Evolutionary conservation across 495 filamentous ascomycete genomes (phyloP).

Genomic region (Penicillium verhagenii): DNA sequence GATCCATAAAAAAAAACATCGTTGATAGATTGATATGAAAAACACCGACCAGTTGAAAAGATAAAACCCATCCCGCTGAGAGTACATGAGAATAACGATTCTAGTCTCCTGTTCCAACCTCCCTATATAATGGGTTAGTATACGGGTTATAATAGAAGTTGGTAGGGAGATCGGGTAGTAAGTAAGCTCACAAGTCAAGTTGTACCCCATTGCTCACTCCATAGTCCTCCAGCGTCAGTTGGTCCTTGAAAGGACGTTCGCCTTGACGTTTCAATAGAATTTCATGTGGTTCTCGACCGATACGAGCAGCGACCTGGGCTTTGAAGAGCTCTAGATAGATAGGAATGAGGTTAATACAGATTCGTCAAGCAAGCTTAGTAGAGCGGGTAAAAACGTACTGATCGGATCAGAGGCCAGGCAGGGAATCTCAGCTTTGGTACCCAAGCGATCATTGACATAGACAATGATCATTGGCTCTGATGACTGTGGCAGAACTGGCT

Average conservation of each 20-base stretch:
- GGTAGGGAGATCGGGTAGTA: background rate
- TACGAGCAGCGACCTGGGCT: conserved; percentile 79
- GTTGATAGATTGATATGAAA: conserved; percentile 16
- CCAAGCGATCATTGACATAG: conserved; percentile 86
- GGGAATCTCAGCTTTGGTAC: conserved; percentile 86
- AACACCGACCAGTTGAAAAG: conserved; percentile 10
- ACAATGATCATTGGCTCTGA: conserved; percentile 87
- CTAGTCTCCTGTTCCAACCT: conserved; percentile 75
- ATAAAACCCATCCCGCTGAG: conserved; percentile 7
- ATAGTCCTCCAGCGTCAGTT: conserved; percentile 83
- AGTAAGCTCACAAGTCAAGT: conserved; percentile 64
- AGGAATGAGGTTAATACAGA: conserved; percentile 19
- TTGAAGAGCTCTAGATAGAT: conserved; percentile 68
- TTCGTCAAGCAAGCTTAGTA: background rate
- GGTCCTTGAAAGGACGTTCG: conserved; percentile 87
- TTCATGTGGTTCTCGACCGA: conserved; percentile 84
- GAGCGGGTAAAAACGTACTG: conserved; percentile 34
- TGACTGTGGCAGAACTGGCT: conserved; percentile 28
- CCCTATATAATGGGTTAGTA: conserved; percentile 41
- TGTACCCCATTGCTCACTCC: conserved; percentile 86
- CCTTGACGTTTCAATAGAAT: conserved; percentile 90
- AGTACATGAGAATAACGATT: conserved; percentile 27
- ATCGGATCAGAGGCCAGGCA: conserved; percentile 80
- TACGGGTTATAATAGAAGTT: background rate
- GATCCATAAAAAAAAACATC: conserved; percentile 44